Percentiles rank a stretch among this genome's conserved stretches.
Evolutionary conservation across 306 rosid species (phyloP).

Genomic region (Hylodesmum podocarpum): DNA sequence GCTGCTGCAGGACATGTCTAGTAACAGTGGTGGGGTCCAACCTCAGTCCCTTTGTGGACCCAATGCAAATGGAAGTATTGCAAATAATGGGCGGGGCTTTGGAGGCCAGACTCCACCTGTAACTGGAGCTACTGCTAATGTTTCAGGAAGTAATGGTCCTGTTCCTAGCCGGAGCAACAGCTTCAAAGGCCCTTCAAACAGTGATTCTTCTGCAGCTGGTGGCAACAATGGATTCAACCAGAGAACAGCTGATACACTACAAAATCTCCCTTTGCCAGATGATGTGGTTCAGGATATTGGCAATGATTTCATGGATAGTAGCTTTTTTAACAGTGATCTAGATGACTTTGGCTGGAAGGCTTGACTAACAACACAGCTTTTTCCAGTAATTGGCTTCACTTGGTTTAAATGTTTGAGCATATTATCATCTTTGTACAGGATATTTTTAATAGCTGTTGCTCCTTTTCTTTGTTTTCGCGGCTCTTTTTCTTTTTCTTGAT

Average conservation of each 20-base stretch:
- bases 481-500: conserved; percentile 10
- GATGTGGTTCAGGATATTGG: conserved; percentile 65
- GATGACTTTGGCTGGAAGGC: conserved; percentile 86
- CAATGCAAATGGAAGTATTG: conserved; percentile 50
- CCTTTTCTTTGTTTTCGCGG: neutral
- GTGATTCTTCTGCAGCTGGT: conserved; percentile 69
- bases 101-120: conserved; percentile 50
- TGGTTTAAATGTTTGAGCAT: conserved; percentile 37
- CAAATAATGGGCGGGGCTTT: conserved; percentile 49
- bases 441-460: conserved; percentile 40
- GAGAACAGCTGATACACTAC: conserved; percentile 59
- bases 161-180: conserved; percentile 78
- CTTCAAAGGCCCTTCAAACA: conserved; percentile 75
- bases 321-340: conserved; percentile 62
- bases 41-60: conserved; percentile 53
- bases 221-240: conserved; percentile 68
- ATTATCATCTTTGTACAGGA: conserved; percentile 66
- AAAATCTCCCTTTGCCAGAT: conserved; percentile 73
- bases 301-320: conserved; percentile 63
- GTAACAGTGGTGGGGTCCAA: conserved; percentile 49
- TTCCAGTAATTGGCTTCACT: conserved; percentile 38
- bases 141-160: conserved; percentile 54
- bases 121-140: conserved; percentile 39
- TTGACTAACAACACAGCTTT: conserved; percentile 64
- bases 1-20: conserved; percentile 67